Evolutionary conservation across 441 rosid species (phyloP), one percentile per base, ranked within the genome.

Genomic region (Syzygium syzygioides): DNA sequence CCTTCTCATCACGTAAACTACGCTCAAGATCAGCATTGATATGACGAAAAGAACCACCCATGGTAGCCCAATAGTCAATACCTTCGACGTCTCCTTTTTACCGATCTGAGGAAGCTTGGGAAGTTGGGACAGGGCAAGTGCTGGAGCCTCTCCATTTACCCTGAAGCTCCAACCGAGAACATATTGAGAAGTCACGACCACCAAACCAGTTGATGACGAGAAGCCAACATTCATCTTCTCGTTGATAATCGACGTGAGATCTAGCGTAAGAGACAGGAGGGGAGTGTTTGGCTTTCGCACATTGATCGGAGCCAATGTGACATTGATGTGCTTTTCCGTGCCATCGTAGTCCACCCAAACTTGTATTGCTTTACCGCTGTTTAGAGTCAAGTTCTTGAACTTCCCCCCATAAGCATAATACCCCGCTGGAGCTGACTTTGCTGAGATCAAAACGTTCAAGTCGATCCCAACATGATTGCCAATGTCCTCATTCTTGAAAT

Each of bases 311-410:
- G 87, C 66, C n/a, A 88, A 34, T 32, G 87, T 88, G 50, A 85
- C 87, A 85, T 88, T 4, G 3, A 84, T 52, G 4, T 4, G 71
- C 34, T 37, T 84, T 45, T 32, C 60, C 4, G 14, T 37, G 12
- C 89, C 87, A 28, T 54, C 13, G n/a, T 88, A 88, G 17, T 88
- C 89, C 56, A 88, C 86, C 84, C 89, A 88, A 23, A 59, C 66
- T 62, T 84, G 54, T 68, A 85, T 88, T 32, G 54, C 50, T 14
- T n/a, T 54, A 23, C 32, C 34, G n/a, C 87, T 85, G 86, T 9
- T 56, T 23, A 37, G 41, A 56, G 59, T 85, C 62, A 30, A 37
- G 2, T 54, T 85, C 86, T 32, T 85, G 86, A 56, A 37, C 59
- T 37, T 15, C 4, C 86, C 86, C 25, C 28, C 34, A 54, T 85